Evolutionary conservation across 2,329 filamentous ascomycete species (phyloP).

Genomic region (Sordariomycetes sp.): DNA sequence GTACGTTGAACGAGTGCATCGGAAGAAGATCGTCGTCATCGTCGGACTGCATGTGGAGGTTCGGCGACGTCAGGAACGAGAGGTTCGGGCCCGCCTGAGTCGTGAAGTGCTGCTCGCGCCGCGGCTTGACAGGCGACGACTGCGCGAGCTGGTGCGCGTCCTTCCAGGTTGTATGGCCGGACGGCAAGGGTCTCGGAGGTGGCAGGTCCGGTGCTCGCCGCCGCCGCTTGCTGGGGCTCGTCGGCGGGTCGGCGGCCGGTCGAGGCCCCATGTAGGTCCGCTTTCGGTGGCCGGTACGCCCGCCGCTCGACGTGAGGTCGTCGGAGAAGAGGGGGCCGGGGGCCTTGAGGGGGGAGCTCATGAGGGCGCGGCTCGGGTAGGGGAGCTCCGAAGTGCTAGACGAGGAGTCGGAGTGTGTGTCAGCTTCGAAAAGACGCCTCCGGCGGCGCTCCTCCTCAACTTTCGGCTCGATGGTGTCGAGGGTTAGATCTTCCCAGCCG

Average conservation of each 20-base stretch:
- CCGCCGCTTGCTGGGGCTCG: slow-evolving; percentile 50
- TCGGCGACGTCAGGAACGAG: slow-evolving; percentile 59
- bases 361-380: slow-evolving; percentile 54
- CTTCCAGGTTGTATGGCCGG: slow-evolving; percentile 54
- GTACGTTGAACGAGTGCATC: slow-evolving; percentile 56
- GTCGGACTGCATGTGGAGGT: slow-evolving; percentile 50
- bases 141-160: slow-evolving; percentile 63
- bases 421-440: slow-evolving; percentile 55
- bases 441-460: slow-evolving; percentile 67
- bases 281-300: slow-evolving; percentile 45
- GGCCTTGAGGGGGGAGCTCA: slow-evolving; percentile 75
- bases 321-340: slow-evolving; percentile 63
- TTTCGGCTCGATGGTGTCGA: slow-evolving; percentile 76
- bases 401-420: slow-evolving; percentile 75
- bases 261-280: slow-evolving; percentile 42
- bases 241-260: slow-evolving; percentile 31
- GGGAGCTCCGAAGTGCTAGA: slow-evolving; percentile 70
- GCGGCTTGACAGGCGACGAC: slow-evolving; percentile 74
- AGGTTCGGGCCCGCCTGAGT: slow-evolving; percentile 58
- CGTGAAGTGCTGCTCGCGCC: slow-evolving; percentile 62
- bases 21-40: slow-evolving; percentile 78
- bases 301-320: slow-evolving; percentile 57
- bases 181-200: slow-evolving; percentile 40
- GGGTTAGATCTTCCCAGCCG: slow-evolving; percentile 82
- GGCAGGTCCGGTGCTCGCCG: slow-evolving; percentile 44